Percentiles rank a stretch among this genome's conserved stretches.
Conservation (phyloP, 495 filamentous ascomycete genomes). For the Symbiotaphrina buchneri region DNA sequence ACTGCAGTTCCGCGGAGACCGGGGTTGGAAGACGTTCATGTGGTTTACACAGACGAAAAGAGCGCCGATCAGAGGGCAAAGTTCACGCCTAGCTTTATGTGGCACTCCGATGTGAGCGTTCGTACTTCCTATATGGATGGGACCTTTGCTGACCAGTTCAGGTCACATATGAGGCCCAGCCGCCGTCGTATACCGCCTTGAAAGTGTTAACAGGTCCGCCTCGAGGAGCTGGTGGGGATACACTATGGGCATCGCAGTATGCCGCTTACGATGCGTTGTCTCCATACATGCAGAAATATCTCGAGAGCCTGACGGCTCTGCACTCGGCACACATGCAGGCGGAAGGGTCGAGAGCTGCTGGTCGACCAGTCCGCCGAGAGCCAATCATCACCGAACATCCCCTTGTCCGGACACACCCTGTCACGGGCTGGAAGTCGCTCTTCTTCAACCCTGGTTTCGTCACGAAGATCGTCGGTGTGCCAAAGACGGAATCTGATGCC, state of each 20-base stretch:
- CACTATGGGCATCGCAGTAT: slow-evolving; percentile 51
- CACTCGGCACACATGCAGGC: slow-evolving; percentile 56
- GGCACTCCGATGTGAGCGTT: slow-evolving; percentile 33
- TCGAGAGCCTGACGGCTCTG: slow-evolving; percentile 45
- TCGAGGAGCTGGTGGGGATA: slow-evolving; percentile 50
- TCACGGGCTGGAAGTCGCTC: slow-evolving; percentile 58
- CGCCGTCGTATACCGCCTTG: slow-evolving; percentile 54
- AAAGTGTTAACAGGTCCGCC: slow-evolving; percentile 46
- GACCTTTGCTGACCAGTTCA: slow-evolving; percentile 9
- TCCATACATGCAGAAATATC: slow-evolving; percentile 40
- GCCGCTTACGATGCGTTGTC: slow-evolving; percentile 52
- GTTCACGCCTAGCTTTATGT: slow-evolving; percentile 27
- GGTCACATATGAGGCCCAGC: slow-evolving; percentile 54
- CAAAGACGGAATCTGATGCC: slow-evolving; percentile 43
- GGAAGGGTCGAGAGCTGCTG: slow-evolving; percentile 32
- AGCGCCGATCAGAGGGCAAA: slow-evolving; percentile 21
- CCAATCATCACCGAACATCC: slow-evolving; percentile 45
- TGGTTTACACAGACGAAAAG: slow-evolving; percentile 11
- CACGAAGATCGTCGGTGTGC: slow-evolving; percentile 49
- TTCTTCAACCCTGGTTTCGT: slow-evolving; percentile 70
- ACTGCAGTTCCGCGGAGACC: slow-evolving; percentile 8
- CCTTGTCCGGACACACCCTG: slow-evolving; percentile 48
- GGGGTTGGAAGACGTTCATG: slow-evolving; percentile 14
- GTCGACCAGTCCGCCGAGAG: slow-evolving; percentile 41
- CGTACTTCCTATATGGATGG: slow-evolving; percentile 1